phyloP scores from a whole-genome alignment of 768 basidiomycete genomes.

The Auricularia heimuer region DNA sequence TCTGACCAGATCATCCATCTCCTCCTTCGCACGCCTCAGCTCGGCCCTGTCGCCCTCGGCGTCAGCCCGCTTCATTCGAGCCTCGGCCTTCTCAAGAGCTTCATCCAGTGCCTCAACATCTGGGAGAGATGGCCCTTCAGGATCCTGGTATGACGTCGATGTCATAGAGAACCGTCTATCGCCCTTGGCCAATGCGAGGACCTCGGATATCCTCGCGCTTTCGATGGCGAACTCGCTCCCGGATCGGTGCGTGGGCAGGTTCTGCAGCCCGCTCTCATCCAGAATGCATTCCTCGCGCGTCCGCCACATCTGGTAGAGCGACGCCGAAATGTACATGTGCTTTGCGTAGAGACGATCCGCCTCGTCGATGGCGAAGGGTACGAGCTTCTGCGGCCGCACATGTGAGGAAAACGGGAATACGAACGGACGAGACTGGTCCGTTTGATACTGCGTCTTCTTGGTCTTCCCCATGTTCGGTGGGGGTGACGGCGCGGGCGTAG shows the following conservation, averaged over 20 bases:
- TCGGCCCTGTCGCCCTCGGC: slow-evolving; percentile 34
- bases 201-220: neutral
- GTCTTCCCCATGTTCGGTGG: slow-evolving; percentile 64
- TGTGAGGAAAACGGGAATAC: slow-evolving; percentile 88
- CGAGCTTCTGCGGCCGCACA: slow-evolving; percentile 45
- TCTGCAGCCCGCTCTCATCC: slow-evolving; percentile 80
- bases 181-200: neutral
- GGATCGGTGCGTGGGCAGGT: slow-evolving; percentile 43
- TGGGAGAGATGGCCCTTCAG: slow-evolving; percentile 41
- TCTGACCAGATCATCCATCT: slow-evolving; percentile 73
- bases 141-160: slow-evolving; percentile 35
- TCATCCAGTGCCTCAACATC: slow-evolving; percentile 63
- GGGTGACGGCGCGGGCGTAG: slow-evolving; percentile 86
- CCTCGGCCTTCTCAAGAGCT: slow-evolving; percentile 61
- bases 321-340: slow-evolving; percentile 84
- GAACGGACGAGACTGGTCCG: slow-evolving; percentile 89
- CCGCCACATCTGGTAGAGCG: slow-evolving; percentile 90
- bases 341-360: slow-evolving; percentile 83
- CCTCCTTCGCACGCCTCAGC: slow-evolving; percentile 52
- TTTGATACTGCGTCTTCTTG: slow-evolving; percentile 98
- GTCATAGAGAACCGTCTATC: slow-evolving; percentile 1
- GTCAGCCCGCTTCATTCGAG: slow-evolving; percentile 36
- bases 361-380: slow-evolving; percentile 93
- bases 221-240: slow-evolving; percentile 34
- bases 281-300: slow-evolving; percentile 93